Evolutionary conservation across 495 filamentous ascomycete genomes (phyloP), one percentile per base, ranked within the genome.

Genomic region (Penicillium flavigenum): DNA sequence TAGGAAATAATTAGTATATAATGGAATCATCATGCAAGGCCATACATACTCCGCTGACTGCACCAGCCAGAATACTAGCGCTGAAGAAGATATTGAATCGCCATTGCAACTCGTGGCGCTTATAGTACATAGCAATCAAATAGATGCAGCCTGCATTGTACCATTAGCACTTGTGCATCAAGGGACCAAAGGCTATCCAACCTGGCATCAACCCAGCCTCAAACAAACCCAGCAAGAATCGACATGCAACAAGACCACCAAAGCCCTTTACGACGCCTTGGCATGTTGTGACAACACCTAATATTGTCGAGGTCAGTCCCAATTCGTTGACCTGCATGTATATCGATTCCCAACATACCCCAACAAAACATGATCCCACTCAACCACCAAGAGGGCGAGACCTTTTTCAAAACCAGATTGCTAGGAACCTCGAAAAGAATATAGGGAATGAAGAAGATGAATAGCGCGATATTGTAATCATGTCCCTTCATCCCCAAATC

Each of bases 381-480:
- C 41, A 87, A 65, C 73, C 79, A 86, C 52, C 73, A 76, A 1
- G 78, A 83, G 8, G 88, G 88, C 0, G 79, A 76, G 10, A 89
- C 66, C 50, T 79, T 83, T 70, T 84, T 87, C 69, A 89, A 72
- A 55, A 89, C 73, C 7, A 90, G 71, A 65, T 89, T 89, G 59
- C 76, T 78, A 11, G 85, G 86, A 45, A 89, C 78, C 62, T 89
- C 85, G 43, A 86, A 80, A 5, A 85, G 66, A 48, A 84, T 81
- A 64, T 89, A 90, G 36, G 82, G 83, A 3, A 85, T 76, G 67
- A 88, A 89, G 70, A 86, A 88, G 14, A 87, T 76, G 48, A 83
- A 80, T 1, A 87, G 74, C 17, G 84, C 83, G 44, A 87, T 72
- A 57, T 87, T 88, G 34, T 78, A 86, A 67, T 81, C 72, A 54